Evolutionary conservation across 106 monocot genomes (phyloP).

Genomic region (Xerophyta viscosa): DNA sequence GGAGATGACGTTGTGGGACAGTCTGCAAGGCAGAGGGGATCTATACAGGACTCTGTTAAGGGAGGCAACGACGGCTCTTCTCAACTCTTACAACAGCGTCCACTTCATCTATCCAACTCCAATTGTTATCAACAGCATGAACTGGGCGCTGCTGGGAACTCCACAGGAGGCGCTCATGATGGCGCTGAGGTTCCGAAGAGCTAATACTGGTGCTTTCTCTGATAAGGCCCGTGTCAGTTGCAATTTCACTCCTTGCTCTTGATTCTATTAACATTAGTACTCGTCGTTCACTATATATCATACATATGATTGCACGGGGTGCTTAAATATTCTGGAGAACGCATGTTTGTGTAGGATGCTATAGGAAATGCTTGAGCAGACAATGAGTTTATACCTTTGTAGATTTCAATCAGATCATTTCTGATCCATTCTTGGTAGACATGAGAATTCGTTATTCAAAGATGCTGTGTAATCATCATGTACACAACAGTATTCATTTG

Average conservation of each 20-base stretch:
- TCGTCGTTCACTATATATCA: no score
- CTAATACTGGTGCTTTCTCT: slow-evolving; percentile 26
- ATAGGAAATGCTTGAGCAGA: no score
- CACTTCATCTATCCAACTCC: slow-evolving; percentile 29
- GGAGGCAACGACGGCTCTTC: slow-evolving; percentile 42
- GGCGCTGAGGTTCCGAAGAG: slow-evolving; percentile 35
- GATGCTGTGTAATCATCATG: no score
- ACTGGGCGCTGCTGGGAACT: slow-evolving; percentile 42
- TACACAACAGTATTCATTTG: no score
- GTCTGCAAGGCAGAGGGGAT: slow-evolving; percentile 42
- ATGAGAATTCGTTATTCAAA: no score
- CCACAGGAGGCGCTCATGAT: slow-evolving; percentile 17
- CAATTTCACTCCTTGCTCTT: slow-evolving; percentile 38
- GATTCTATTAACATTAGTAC: no score
- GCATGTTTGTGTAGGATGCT: no score
- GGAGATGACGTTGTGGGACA: slow-evolving; percentile 41
- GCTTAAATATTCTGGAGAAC: no score
- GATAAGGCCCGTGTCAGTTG: slow-evolving; percentile 10
- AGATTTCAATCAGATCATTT: no score
- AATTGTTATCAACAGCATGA: slow-evolving; percentile 27
- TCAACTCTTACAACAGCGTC: slow-evolving; percentile 53
- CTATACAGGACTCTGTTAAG: slow-evolving; percentile 43
- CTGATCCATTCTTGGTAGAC: no score
- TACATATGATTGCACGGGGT: no score
- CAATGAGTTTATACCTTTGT: no score